phyloP scores from a whole-genome alignment of 768 basidiomycete species.

The Ramaria sp. region DNA sequence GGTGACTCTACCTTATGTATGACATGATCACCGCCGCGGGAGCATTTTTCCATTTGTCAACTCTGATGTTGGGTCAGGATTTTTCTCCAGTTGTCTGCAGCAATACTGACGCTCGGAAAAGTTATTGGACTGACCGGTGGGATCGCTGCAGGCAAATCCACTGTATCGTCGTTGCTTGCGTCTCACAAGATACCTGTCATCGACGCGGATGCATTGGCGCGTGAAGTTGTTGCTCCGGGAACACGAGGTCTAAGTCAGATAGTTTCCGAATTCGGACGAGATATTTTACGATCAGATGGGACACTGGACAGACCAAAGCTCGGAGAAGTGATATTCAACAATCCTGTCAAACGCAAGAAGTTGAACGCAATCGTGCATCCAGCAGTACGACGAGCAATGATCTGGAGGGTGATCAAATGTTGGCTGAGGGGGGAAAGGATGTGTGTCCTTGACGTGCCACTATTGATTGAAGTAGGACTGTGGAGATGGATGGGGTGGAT shows the following conservation, averaged over 20 bases:
- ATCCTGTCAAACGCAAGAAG: constrained; percentile 54
- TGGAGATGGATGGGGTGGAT: constrained; percentile 78
- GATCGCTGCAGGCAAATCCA: constrained; percentile 94
- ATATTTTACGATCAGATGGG: constrained; percentile 57
- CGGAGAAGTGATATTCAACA: constrained; percentile 76
- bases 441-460: constrained; percentile 82
- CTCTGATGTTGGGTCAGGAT: constrained; percentile 2
- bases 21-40: background rate
- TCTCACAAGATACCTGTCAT: constrained; percentile 67
- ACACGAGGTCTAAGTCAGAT: constrained; percentile 63
- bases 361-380: constrained; percentile 88
- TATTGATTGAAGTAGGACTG: constrained; percentile 81
- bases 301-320: constrained; percentile 73
- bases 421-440: constrained; percentile 75
- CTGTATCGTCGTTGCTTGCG: constrained; percentile 68
- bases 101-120: constrained; percentile 19
- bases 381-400: constrained; percentile 72
- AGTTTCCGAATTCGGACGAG: constrained; percentile 55
- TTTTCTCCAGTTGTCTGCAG: background rate
- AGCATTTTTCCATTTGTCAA: background rate
- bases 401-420: constrained; percentile 47
- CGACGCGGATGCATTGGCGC: constrained; percentile 87
- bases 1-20: too few relatives aligned
- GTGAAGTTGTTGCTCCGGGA: constrained; percentile 76
- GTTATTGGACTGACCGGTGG: constrained; percentile 95